A percentile compares a stretch with the other conserved stretches of the same genome.
These are phyloP conservation scores for Naganishia vishniacii DNA, from an alignment of 768 basidiomycete species.

Conservation along the genomic window DNA sequence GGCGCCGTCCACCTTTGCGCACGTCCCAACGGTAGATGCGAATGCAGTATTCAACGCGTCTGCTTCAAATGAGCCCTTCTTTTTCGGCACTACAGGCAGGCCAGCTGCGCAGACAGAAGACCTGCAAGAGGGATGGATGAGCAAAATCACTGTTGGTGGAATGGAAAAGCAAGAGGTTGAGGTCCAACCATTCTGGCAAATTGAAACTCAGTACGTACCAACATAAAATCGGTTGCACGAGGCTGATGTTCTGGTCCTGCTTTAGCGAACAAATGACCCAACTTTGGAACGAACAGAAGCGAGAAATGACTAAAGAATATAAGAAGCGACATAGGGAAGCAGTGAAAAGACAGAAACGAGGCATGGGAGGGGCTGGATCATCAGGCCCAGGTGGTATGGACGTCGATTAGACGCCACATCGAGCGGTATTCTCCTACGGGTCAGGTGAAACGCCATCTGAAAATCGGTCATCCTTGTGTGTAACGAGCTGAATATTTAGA, in stretches of 20 bases:
- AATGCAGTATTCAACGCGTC: slow-evolving; percentile 20
- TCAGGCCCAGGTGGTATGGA: slow-evolving; percentile 6
- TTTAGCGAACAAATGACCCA: slow-evolving; percentile 41
- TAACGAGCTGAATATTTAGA: no score
- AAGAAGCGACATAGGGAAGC: slow-evolving; percentile 49
- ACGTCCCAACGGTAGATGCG: neutral
- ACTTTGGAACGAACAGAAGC: slow-evolving; percentile 44
- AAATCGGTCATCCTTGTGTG: no score
- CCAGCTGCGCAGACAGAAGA: slow-evolving; percentile 2
- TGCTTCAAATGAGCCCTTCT: slow-evolving; percentile 8
- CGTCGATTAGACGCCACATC: neutral
- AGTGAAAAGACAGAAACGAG: slow-evolving; percentile 43
- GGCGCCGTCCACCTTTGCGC: neutral
- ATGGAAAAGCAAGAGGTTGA: slow-evolving; percentile 27
- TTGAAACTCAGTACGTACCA: slow-evolving; percentile 34
- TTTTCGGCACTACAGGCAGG: slow-evolving; percentile 16
- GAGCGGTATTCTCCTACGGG: no score
- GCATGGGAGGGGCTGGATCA: slow-evolving; percentile 23
- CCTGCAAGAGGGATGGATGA: slow-evolving; percentile 13
- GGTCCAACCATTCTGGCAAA: slow-evolving; percentile 31
- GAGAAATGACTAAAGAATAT: slow-evolving; percentile 48
- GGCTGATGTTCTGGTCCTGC: neutral
- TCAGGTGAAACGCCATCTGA: no score
- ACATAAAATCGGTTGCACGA: no score
- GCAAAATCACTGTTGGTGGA: slow-evolving; percentile 19